Conservation (phyloP, 768 basidiomycete genomes). For the Kwoniella pini region DNA sequence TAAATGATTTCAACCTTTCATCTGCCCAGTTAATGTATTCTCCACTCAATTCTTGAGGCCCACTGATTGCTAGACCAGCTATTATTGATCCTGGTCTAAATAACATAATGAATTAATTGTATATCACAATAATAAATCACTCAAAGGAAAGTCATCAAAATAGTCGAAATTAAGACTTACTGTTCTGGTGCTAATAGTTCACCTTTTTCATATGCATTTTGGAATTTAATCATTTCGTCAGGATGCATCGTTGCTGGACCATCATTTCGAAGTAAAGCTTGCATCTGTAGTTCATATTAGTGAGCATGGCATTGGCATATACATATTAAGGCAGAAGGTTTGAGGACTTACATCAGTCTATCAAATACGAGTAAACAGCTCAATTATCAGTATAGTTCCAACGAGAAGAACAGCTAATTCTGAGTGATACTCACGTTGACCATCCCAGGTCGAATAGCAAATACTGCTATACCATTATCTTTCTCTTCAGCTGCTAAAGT, state of each 20-base stretch:
- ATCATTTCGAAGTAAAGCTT: slow-evolving; percentile 54
- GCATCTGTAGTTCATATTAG: too few relatives aligned
- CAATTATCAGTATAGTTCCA: background rate
- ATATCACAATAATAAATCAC: background rate
- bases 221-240: slow-evolving; percentile 63
- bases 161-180: too few relatives aligned
- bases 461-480: slow-evolving; percentile 61
- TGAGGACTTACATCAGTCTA: slow-evolving; percentile 63
- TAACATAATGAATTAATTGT: slow-evolving; percentile 2
- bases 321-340: background rate
- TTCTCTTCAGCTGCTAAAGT: slow-evolving; percentile 83
- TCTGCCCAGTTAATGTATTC: slow-evolving; percentile 80
- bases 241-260: slow-evolving; percentile 60
- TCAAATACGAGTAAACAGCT: slow-evolving; percentile 13
- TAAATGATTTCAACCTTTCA: slow-evolving; percentile 55
- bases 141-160: slow-evolving; percentile 50
- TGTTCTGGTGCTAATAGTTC: slow-evolving; percentile 73
- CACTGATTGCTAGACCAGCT: slow-evolving; percentile 70
- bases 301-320: slow-evolving; percentile 52
- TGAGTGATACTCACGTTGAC: slow-evolving; percentile 63
- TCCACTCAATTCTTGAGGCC: slow-evolving; percentile 67
- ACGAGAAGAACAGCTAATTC: background rate
- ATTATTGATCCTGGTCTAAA: slow-evolving; percentile 59
- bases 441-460: slow-evolving; percentile 83
- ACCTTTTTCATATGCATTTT: slow-evolving; percentile 64